Evolutionary conservation across 1,284 basidiomycete genomes (phyloP).

Genomic region (Vanrija sp.): DNA sequence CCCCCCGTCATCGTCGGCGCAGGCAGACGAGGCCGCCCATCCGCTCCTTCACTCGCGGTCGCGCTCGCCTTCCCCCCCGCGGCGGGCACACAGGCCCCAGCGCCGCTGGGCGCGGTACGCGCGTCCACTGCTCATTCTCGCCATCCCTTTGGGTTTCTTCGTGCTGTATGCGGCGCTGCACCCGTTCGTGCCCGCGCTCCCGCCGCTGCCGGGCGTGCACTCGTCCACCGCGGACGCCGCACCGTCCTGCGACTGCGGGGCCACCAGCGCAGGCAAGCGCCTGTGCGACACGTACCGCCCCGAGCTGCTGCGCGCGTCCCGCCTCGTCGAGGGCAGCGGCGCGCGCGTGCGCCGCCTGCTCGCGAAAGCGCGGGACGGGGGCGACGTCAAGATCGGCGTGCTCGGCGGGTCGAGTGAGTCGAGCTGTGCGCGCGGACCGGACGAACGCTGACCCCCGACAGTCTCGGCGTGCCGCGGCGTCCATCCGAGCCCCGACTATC

Average conservation of each 20-base stretch:
- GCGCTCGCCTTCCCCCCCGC: not conserved
- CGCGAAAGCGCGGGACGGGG: conserved; percentile 35
- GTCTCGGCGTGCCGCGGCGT: conserved; percentile 48
- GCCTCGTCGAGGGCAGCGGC: conserved; percentile 35
- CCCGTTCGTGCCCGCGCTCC: conserved; percentile 38
- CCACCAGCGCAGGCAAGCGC: conserved; percentile 27
- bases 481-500: conserved; percentile 37
- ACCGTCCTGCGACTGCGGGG: conserved; percentile 30
- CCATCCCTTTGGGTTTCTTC: conserved; percentile 29
- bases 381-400: conserved; percentile 39
- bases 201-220: conserved; percentile 35
- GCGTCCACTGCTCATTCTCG: conserved; percentile 26
- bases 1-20: too few relatives aligned
- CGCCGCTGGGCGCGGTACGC: conserved; percentile 15
- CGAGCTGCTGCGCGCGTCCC: conserved; percentile 27
- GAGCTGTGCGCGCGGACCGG: not conserved
- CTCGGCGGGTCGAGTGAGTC: conserved; percentile 46
- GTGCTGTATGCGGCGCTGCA: conserved; percentile 35
- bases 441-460: conserved; percentile 1
- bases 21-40: too few relatives aligned
- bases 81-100: not conserved
- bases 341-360: conserved; percentile 36
- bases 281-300: conserved; percentile 40
- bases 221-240: conserved; percentile 16
- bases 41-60: too few relatives aligned